Conservation (phyloP, 306 rosid species). For the cucumber (Cucumis sativus) region Cucumber_9930_V3 NC_026657.2:31485001-31485500, state of each 20-base stretch:
- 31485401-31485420: background rate
- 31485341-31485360: background rate
- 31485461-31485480: too few relatives aligned
- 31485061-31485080: too few relatives aligned
- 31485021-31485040: too few relatives aligned
- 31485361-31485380: background rate
- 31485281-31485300: background rate
- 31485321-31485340: background rate
- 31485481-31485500: too few relatives aligned
- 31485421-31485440: too few relatives aligned
- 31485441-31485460: too few relatives aligned
- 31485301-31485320: background rate
- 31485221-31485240: background rate
- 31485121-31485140: too few relatives aligned
- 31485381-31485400: background rate
- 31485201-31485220: background rate
- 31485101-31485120: too few relatives aligned
- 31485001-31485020: too few relatives aligned
- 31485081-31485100: too few relatives aligned
- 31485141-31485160: too few relatives aligned
- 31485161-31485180: background rate
- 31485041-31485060: too few relatives aligned
- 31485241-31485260: background rate
- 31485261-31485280: background rate
- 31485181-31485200: background rate